These are phyloP conservation scores for Rubroboletus satanas DNA, from an alignment of 768 basidiomycete species.

Conservation along the genomic window DNA sequence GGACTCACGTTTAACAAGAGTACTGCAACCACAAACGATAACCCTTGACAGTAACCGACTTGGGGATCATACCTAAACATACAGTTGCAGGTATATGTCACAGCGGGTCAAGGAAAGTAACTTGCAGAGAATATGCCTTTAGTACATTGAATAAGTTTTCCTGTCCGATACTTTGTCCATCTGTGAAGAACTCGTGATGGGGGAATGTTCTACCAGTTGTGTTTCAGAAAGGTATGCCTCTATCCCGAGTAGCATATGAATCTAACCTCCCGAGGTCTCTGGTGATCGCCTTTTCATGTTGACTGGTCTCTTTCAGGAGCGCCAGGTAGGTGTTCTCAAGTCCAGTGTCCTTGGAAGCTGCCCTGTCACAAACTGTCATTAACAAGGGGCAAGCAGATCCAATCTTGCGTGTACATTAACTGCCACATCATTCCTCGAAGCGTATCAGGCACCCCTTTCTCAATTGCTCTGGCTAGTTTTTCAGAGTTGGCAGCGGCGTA, in stretches of 20 bases:
- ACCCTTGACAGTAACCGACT: conserved; percentile 96
- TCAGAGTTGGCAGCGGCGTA: conserved; percentile 80
- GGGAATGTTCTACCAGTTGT: conserved; percentile 75
- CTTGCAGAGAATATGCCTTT: conserved; percentile 93
- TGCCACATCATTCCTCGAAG: conserved; percentile 96
- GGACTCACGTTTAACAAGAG: conserved; percentile 78
- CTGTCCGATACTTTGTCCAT: conserved; percentile 92
- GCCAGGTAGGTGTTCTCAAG: conserved; percentile 80
- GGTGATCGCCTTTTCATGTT: conserved; percentile 91
- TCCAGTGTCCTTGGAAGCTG: conserved; percentile 87
- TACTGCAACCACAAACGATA: conserved; percentile 95
- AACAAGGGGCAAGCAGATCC: conserved; percentile 6
- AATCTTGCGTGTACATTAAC: conserved; percentile 60
- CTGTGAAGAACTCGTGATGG: conserved; percentile 92
- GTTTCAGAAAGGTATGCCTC: conserved; percentile 10
- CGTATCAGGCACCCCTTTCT: conserved; percentile 83
- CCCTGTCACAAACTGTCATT: conserved; percentile 46
- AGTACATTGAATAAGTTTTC: conserved; percentile 97
- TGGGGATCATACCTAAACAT: conserved; percentile 72
- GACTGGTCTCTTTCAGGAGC: conserved; percentile 76
- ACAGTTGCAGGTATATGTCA: conserved; percentile 3
- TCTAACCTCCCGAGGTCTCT: conserved; percentile 82
- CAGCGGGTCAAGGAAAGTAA: conserved; percentile 3
- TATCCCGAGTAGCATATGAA: not conserved
- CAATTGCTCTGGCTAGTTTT: conserved; percentile 83